Conservation (phyloP, 306 rosid species). For the Luffa acutangula region DNA sequence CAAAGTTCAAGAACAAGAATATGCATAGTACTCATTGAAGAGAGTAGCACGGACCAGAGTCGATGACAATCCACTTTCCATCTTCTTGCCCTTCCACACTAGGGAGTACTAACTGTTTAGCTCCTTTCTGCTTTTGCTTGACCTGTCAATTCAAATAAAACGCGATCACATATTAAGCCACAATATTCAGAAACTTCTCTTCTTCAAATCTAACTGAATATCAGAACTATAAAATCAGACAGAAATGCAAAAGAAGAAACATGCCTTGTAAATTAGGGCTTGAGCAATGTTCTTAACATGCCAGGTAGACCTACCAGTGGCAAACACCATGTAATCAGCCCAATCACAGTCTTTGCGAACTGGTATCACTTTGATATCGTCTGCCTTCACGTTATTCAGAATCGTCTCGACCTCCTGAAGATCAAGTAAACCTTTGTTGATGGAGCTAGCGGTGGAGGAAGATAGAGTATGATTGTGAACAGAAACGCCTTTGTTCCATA, state of each 20-base stretch:
- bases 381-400: constrained; percentile 74
- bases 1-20: background rate
- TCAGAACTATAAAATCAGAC: background rate
- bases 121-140: constrained; percentile 88
- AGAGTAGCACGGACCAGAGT: constrained; percentile 54
- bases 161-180: background rate
- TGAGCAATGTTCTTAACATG: constrained; percentile 94
- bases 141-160: constrained; percentile 28
- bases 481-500: constrained; percentile 35
- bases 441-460: constrained; percentile 8
- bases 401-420: constrained; percentile 70
- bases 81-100: constrained; percentile 78
- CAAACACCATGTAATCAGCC: constrained; percentile 86
- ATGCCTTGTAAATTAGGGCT: constrained; percentile 80
- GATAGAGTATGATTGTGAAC: constrained; percentile 7
- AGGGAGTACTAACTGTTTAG: constrained; percentile 47
- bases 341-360: constrained; percentile 42
- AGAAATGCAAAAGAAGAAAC: constrained; percentile 3
- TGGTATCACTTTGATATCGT: constrained; percentile 65
- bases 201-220: background rate
- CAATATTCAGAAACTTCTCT: background rate
- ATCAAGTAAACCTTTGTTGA: constrained; percentile 23
- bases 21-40: background rate
- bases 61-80: constrained; percentile 92
- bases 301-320: constrained; percentile 88